These are phyloP conservation scores for Simmondsia chinensis DNA, from an alignment of 148 eudicot genomes.

Conservation along the genomic window DNA sequence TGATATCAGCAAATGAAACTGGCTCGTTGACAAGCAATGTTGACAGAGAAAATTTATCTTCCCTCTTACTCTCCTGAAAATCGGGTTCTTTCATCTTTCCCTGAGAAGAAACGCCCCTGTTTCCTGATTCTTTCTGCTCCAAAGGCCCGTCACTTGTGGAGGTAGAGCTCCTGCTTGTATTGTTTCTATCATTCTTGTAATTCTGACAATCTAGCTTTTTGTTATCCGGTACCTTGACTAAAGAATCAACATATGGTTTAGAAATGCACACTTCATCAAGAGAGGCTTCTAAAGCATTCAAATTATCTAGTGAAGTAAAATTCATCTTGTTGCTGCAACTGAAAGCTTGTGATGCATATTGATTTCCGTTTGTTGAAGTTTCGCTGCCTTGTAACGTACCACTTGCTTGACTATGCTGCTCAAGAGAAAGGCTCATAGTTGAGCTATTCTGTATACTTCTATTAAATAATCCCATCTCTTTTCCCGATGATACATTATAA, in stretches of 20 bases:
- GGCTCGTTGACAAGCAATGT: constrained; percentile 15
- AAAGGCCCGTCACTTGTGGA: constrained; percentile 3
- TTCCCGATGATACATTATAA: neutral
- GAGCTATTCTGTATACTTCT: constrained; percentile 6
- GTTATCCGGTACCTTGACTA: constrained; percentile 3
- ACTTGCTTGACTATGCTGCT: constrained; percentile 14
- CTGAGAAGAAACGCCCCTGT: constrained; percentile 11
- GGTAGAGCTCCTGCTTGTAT: constrained; percentile 1
- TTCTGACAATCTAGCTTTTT: constrained; percentile 1
- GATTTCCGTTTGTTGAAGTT: constrained; percentile 4
- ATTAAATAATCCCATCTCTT: neutral
- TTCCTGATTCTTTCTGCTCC: constrained; percentile 10
- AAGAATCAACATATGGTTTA: constrained; percentile 7
- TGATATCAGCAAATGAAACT: constrained; percentile 17
- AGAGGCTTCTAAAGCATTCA: constrained; percentile 9
- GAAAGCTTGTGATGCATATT: constrained; percentile 6
- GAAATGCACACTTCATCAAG: constrained; percentile 2
- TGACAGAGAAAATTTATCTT: constrained; percentile 11
- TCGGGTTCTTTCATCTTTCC: constrained; percentile 4
- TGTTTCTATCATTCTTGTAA: constrained; percentile 2
- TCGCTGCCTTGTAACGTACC: constrained; percentile 2
- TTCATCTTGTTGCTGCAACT: constrained; percentile 2
- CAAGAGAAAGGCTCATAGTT: constrained; percentile 4
- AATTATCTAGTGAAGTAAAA: constrained; percentile 8
- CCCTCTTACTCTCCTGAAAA: constrained; percentile 11